phyloP scores from a whole-genome alignment of 805 yeast genomes.

The Sugiyamaella valdiviana region DNA sequence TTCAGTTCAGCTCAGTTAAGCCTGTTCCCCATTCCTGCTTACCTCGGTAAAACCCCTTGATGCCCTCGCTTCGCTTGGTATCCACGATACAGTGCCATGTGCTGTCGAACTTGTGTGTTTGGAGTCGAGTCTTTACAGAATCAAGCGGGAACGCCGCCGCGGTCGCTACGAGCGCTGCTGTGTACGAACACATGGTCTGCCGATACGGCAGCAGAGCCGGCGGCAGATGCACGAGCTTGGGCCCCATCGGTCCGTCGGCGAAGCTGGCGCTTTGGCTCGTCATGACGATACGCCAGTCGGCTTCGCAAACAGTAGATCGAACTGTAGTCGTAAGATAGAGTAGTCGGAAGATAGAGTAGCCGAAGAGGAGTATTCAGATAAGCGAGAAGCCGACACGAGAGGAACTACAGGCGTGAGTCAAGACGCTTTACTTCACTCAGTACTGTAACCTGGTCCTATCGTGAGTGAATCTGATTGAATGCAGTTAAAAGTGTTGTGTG shows the following conservation, averaged over 20 bases:
- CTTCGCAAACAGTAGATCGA: no score
- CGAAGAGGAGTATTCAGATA: no score
- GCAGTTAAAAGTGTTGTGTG: no score
- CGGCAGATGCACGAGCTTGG: slow-evolving; percentile 9
- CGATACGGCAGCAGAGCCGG: slow-evolving; percentile 33
- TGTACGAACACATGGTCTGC: slow-evolving; percentile 55
- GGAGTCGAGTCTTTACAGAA: slow-evolving; percentile 82
- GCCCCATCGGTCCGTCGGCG: background rate
- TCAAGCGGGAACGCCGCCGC: slow-evolving; percentile 79
- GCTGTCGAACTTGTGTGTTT: slow-evolving; percentile 59
- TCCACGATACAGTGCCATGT: slow-evolving; percentile 51
- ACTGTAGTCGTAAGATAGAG: no score
- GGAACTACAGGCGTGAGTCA: no score
- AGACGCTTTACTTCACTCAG: no score
- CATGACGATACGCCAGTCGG: background rate
- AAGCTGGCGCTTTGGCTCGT: background rate
- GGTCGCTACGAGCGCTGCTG: slow-evolving; percentile 58
- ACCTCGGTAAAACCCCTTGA: slow-evolving; percentile 69
- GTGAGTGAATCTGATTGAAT: no score
- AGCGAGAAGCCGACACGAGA: no score
- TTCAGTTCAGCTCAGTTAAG: no score
- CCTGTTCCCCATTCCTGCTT: no score
- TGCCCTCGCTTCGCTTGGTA: slow-evolving; percentile 57
- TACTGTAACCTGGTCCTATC: no score
- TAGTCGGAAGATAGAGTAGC: no score